Evolutionary conservation across 192 early-diverging fungal species (phyloP), one percentile per base, ranked within the genome.

Genomic region (Entomortierella beljakovae): DNA sequence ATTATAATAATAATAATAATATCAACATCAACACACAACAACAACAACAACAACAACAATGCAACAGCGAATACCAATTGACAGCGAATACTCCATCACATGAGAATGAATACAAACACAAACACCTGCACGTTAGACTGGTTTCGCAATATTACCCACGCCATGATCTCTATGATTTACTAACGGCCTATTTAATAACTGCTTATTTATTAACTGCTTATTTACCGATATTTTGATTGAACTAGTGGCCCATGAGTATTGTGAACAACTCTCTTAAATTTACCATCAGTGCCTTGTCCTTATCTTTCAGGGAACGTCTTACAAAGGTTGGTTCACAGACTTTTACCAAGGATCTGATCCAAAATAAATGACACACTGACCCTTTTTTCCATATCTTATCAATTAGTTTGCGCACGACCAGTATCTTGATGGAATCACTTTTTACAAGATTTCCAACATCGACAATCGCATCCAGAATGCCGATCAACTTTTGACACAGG

Each of bases 401-500:
- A 20, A 25, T 38, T 74, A 88, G 82, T 74, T 84, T 61, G 85
- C 87, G 33, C 92, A 95, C 57, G 82, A 88, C 38, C 82, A 89
- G 71, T 94, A 94, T 66, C 68, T 93, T 35, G 79, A 82, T 57
- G 91, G 89, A 50, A 93, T 93, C 79, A 91, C 90, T 5, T 94
- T 93, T 66, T 94, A 93, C 85, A 93, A 94, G 71, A 88, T 93
- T 29, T 89, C 90, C 32, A 94, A 94, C 80, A 82, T 94, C 29
- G 93, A 94, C 65, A 90, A 94, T 52, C 82, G 93, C 38, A 86
- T 93, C 64, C 88, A 91, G 57, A 92, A 92, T 64, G 86, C 89
- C 0, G 92, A 93, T 82, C 92, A 94, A 70, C 67, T 88, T 16
- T 57, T 90, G 42, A 88, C 88, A 1, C 88, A 90, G 84, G 91